phyloP scores from a whole-genome alignment of 2,329 filamentous ascomycete genomes.

The Shiraia bambusicola region DNA sequence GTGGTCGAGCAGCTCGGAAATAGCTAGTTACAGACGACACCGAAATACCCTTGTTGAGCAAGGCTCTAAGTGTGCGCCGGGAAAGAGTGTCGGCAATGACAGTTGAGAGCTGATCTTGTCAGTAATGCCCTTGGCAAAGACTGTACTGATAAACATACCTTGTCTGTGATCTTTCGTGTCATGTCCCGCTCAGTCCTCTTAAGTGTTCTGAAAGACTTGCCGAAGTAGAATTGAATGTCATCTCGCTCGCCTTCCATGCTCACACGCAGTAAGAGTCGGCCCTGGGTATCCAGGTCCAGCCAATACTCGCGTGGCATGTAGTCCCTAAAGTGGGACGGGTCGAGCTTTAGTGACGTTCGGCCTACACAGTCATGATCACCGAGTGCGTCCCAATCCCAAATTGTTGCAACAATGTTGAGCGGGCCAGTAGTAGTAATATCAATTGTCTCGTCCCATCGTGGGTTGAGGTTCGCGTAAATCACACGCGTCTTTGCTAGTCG shows the following conservation, averaged over 20 bases:
- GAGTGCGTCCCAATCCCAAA: constrained; percentile 98
- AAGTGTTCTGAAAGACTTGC: constrained; percentile 90
- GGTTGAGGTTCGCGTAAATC: constrained; percentile 86
- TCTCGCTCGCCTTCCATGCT: constrained; percentile 99
- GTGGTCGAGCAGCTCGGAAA: constrained; percentile 52
- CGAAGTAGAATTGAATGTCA: constrained; percentile 98
- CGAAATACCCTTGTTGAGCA: constrained; percentile 72
- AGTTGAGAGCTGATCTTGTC: constrained; percentile 68
- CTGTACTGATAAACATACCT: constrained; percentile 58
- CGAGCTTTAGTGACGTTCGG: constrained; percentile 94
- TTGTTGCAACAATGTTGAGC: constrained; percentile 91
- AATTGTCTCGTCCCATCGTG: constrained; percentile 94
- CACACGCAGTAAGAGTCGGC: constrained; percentile 81
- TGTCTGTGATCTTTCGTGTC: constrained; percentile 97
- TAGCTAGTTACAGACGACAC: constrained; percentile 74
- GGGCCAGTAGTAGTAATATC: constrained; percentile 92
- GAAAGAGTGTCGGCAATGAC: constrained; percentile 92
- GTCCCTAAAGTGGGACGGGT: constrained; percentile 94
- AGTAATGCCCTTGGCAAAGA: constrained; percentile 1
- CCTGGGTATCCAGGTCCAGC: constrained; percentile 95
- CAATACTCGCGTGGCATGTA: constrained; percentile 96
- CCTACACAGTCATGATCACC: constrained; percentile 98
- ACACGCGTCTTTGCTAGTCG: constrained; percentile 92
- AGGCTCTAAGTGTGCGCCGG: constrained; percentile 70
- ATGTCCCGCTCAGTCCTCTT: constrained; percentile 97